Percentiles rank a stretch among this genome's conserved stretches.
Evolutionary conservation across 441 rosid species (phyloP).

Genomic region (Raphanus hybrid): DNA sequence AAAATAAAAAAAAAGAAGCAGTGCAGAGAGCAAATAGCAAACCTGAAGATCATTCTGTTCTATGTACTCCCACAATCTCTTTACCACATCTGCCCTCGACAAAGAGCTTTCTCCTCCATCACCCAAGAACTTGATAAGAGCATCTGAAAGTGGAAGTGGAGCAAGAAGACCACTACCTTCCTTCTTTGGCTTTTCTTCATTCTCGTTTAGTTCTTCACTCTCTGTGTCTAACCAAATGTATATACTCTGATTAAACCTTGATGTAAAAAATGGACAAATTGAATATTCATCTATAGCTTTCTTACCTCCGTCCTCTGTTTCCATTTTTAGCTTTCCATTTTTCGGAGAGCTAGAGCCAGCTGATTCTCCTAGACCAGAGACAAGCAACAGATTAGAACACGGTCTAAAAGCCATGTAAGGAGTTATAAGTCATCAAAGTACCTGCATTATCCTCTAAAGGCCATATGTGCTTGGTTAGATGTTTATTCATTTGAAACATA

Average conservation of each 20-base stretch:
- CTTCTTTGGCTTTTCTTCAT: slow-evolving; percentile 59
- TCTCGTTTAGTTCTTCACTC: slow-evolving; percentile 42
- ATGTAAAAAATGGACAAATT: slow-evolving; percentile 6
- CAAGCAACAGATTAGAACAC: slow-evolving; percentile 25
- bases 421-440: slow-evolving; percentile 35
- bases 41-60: slow-evolving; percentile 76
- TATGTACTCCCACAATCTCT: slow-evolving; percentile 81
- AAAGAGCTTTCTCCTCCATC: slow-evolving; percentile 67
- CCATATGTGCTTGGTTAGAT: slow-evolving; percentile 66
- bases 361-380: slow-evolving; percentile 46
- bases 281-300: slow-evolving; percentile 43
- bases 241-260: slow-evolving; percentile 25
- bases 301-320: slow-evolving; percentile 61
- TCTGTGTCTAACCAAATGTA: slow-evolving; percentile 41
- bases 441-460: slow-evolving; percentile 56
- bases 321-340: slow-evolving; percentile 48
- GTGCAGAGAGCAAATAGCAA: slow-evolving; percentile 29
- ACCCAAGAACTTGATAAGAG: slow-evolving; percentile 66
- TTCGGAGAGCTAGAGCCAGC: slow-evolving; percentile 42
- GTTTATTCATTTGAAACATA: slow-evolving; percentile 75
- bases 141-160: slow-evolving; percentile 70
- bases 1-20: neutral
- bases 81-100: slow-evolving; percentile 62
- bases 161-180: slow-evolving; percentile 59
- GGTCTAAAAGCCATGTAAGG: neutral